Evolutionary conservation across 305 asterid genomes (phyloP).

Genomic region (Rubia peregrina): DNA sequence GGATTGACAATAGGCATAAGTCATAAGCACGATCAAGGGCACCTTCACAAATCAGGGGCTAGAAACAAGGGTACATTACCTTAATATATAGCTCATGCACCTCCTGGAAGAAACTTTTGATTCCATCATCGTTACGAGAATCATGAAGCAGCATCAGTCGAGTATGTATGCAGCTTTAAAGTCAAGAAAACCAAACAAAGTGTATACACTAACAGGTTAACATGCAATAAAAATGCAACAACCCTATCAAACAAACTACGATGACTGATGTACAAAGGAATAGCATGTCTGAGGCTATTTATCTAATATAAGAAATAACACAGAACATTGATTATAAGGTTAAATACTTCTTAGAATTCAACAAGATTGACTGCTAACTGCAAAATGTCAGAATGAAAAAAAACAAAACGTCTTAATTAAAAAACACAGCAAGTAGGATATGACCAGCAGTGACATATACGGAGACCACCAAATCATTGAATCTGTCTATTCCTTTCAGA

Average conservation of each 20-base stretch:
- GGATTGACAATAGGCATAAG: neutral
- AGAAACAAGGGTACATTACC: constrained; percentile 29
- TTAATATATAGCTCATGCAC: constrained; percentile 84
- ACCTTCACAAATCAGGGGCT: neutral
- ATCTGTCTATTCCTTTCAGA: constrained; percentile 48
- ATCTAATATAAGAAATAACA: neutral
- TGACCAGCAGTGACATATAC: constrained; percentile 48
- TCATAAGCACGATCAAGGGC: neutral
- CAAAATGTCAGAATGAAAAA: neutral
- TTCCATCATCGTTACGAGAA: constrained; percentile 90
- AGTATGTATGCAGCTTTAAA: neutral
- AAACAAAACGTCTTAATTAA: neutral
- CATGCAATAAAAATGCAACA: too few species aligned
- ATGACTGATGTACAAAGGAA: neutral
- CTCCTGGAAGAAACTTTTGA: constrained; percentile 89
- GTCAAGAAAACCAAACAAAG: neutral
- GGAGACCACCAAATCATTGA: constrained; percentile 73
- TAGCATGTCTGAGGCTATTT: neutral
- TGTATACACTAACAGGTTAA: neutral
- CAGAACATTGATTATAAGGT: neutral
- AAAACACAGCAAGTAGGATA: constrained; percentile 48
- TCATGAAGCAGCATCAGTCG: constrained; percentile 93
- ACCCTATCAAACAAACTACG: too few species aligned
- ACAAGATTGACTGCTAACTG: neutral
- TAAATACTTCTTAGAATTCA: neutral